These are phyloP conservation scores for Leccinellum luteum DNA, from an alignment of 768 basidiomycete genomes.

Conservation along the genomic window DNA sequence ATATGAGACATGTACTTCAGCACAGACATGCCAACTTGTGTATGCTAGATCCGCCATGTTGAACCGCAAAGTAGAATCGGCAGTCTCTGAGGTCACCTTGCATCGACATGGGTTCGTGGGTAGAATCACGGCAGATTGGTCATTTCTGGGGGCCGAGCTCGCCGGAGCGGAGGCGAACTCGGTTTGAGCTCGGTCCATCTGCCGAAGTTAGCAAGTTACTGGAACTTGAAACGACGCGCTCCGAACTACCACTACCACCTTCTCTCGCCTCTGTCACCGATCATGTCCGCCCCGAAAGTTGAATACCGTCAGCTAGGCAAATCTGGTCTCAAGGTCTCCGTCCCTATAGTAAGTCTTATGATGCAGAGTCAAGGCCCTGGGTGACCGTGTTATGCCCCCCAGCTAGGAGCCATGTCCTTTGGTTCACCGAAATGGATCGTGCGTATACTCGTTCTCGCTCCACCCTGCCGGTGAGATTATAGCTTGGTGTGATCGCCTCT, in stretches of 20 bases:
- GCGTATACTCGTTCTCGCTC: neutral
- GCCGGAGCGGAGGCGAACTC: too few species aligned
- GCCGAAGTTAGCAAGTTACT: too few species aligned
- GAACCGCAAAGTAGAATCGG: neutral
- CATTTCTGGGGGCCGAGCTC: too few species aligned
- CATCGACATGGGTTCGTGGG: too few species aligned
- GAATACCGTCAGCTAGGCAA: constrained; percentile 29
- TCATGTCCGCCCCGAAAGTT: constrained; percentile 14
- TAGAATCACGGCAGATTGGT: too few species aligned
- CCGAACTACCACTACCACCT: neutral
- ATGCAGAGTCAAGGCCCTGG: neutral
- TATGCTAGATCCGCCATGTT: neutral
- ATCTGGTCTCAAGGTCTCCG: constrained; percentile 30
- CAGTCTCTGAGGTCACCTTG: neutral
- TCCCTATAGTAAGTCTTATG: constrained; percentile 29
- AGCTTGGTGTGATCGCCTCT: neutral
- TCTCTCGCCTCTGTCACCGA: neutral
- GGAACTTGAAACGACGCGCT: too few species aligned
- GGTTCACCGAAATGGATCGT: constrained; percentile 30
- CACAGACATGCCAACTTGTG: neutral
- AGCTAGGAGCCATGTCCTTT: constrained; percentile 28
- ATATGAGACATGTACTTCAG: neutral
- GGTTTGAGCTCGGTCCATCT: too few species aligned
- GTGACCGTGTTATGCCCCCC: neutral
- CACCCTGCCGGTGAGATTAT: neutral